Evolutionary conservation across 441 rosid species (phyloP), one percentile per base, ranked within the genome.

Genomic region (Manihot esculenta): DNA sequence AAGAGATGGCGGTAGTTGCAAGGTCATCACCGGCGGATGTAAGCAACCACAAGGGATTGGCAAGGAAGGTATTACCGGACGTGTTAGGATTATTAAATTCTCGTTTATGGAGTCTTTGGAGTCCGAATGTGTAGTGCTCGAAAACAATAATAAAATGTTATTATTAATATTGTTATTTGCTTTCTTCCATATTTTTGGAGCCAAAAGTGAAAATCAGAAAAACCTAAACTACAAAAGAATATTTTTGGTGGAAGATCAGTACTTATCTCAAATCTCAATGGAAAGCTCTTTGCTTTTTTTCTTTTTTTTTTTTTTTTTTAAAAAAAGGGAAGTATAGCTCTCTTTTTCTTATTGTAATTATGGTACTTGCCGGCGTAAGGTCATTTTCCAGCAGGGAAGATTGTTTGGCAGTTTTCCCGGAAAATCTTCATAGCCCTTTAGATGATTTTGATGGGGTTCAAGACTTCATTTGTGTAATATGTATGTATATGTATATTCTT

Each of bases 41-140:
- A 24, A 70, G 64, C 35, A 79, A 20, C 58, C 86, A 83, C 73
- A 89, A 82, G 81, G 96, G 97, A 42, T 72, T 91, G 68, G 98
- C 86, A 21, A 86, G 97, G 77, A 94, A 94, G 82, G 89, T 91
- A 67, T 64, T 94, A 42, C 96, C 98, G 96, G 97, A 94, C 86
- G 90, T 94, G 82, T 62, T 94, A 64, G 95, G 96, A 41, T 59
- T 92, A 14, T 76, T 94, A 45, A 85, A 88, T 77, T 94, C 96
- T 74, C 93, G 86, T 79, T 81, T 91, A 74, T 94, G 96, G 93
- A 81, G 85, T 49, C 93, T 94, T 77, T 91, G 94, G 98, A 78
- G 82, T 90, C 97, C 97, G 84, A 84, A 83, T 82, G 87, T 88
- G 72, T 93, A 90, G 77, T 67, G 73, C 23, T 3, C 64, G 45